Evolutionary conservation across 148 eudicot species (phyloP), one percentile per base, ranked within the genome.

Genomic region (Persicaria maculosa): DNA sequence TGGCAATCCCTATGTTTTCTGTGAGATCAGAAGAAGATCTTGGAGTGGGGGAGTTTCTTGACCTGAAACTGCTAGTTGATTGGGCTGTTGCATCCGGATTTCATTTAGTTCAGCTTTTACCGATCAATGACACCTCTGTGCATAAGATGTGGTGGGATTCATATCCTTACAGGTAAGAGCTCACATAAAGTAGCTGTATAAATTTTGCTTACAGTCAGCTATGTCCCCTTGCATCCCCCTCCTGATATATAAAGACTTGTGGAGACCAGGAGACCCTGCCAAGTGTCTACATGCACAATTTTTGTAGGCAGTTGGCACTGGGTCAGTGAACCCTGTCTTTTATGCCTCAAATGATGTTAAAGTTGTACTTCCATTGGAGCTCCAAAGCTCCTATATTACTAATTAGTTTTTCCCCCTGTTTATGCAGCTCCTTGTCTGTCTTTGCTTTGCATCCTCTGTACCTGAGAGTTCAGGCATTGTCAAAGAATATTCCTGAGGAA

Each of bases 61-160:
- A 94, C 78, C 80, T 94, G 80, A 94, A 90, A 81, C 83, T 94
- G 81, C 88, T 91, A 75, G 95, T 91, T 52, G 98, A 94, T 62
- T 91, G 96, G 97, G 82, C 97, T 72, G 97, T 88, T 76, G 78
- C 81, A 14, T 90, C 97, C 40, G 98, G 98, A 57, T 94, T 91
- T 83, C 98, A 94, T 84, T 83, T 94, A 75, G 93, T 94, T 79
- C 98, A 94, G 88, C 97, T 94, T 47, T 83, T 94, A 80, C 98
- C 98, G 16, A 91, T 94, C 75, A 91, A 94, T 77, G 98, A 94
- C 82, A 94, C 98, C 68, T 94, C 98, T 59, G 98, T 94, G 19
- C 79, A 94, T 76, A 69, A 77, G 79, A 94, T 90, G 97, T 94
- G 98, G 98, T 94, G 98, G 98, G 98, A 94, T 82, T 94, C 98